phyloP scores from a whole-genome alignment of 2,329 filamentous ascomycete genomes.

The Rutstroemia sp. region DNA sequence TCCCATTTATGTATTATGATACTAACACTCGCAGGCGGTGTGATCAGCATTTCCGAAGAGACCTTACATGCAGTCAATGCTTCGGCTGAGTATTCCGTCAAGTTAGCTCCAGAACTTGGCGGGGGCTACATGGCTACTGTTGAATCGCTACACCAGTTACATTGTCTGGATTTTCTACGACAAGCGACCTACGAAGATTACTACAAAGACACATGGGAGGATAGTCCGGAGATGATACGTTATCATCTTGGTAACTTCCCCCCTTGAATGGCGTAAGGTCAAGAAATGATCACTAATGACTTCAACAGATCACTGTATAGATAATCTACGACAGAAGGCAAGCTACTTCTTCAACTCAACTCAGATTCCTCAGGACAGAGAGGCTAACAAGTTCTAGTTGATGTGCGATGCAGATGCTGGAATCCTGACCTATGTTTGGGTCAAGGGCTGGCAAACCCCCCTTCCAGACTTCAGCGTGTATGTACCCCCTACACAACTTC shows the following conservation, averaged over 20 bases:
- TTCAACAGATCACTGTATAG: background rate
- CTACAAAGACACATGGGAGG: background rate
- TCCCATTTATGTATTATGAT: background rate
- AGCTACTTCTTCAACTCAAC: background rate
- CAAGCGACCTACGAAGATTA: background rate
- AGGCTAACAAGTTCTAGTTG: background rate
- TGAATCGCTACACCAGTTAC: background rate
- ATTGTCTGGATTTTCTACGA: background rate
- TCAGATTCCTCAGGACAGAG: background rate
- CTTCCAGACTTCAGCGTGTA: slow-evolving; percentile 1
- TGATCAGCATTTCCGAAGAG: background rate
- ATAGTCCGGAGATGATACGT: background rate
- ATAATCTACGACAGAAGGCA: background rate
- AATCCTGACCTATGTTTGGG: slow-evolving; percentile 1
- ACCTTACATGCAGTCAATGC: background rate
- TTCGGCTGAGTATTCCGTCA: background rate
- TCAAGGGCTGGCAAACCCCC: background rate
- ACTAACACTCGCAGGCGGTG: background rate
- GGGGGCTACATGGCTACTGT: background rate
- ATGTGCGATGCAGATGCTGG: background rate
- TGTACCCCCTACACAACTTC: background rate
- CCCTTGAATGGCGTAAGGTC: background rate
- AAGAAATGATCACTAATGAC: background rate
- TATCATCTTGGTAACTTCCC: slow-evolving; percentile 1
- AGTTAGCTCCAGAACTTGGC: background rate